phyloP scores from a whole-genome alignment of 257 asterid species.

The Anisodus acutangulus region DNA sequence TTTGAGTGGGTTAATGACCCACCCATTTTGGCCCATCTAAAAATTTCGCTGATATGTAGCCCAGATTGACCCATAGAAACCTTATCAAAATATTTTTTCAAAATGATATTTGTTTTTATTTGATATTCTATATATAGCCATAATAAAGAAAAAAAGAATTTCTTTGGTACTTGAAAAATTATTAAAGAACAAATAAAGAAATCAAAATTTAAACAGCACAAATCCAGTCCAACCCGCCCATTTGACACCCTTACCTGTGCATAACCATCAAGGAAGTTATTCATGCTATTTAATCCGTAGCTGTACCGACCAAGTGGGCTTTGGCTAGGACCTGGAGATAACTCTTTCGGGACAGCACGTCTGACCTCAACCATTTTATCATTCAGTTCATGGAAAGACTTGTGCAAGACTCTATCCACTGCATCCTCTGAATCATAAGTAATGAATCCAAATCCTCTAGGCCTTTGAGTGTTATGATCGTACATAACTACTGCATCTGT shows the following conservation, averaged over 20 bases:
- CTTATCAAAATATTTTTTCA: too few species aligned
- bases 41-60: too few species aligned
- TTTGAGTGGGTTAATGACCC: too few species aligned
- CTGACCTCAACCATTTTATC: conserved; percentile 33
- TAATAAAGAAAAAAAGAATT: too few species aligned
- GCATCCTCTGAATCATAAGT: conserved; percentile 32
- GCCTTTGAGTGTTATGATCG: conserved; percentile 47
- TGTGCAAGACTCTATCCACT: conserved; percentile 27
- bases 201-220: too few species aligned
- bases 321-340: conserved; percentile 37
- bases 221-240: too few species aligned
- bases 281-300: conserved; percentile 35
- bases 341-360: conserved; percentile 41
- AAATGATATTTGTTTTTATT: too few species aligned
- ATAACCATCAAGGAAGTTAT: conserved; percentile 45
- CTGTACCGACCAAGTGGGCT: conserved; percentile 37
- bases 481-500: conserved; percentile 41
- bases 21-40: too few species aligned
- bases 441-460: conserved; percentile 36
- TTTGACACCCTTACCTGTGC: conserved; percentile 34
- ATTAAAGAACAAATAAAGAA: too few species aligned
- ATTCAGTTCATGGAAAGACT: conserved; percentile 24
- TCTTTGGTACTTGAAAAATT: too few species aligned
- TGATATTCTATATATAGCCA: too few species aligned
- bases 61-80: too few species aligned